These are phyloP conservation scores for Myxozyma geophila DNA, from an alignment of 805 yeast species.

Conservation along the genomic window DNA sequence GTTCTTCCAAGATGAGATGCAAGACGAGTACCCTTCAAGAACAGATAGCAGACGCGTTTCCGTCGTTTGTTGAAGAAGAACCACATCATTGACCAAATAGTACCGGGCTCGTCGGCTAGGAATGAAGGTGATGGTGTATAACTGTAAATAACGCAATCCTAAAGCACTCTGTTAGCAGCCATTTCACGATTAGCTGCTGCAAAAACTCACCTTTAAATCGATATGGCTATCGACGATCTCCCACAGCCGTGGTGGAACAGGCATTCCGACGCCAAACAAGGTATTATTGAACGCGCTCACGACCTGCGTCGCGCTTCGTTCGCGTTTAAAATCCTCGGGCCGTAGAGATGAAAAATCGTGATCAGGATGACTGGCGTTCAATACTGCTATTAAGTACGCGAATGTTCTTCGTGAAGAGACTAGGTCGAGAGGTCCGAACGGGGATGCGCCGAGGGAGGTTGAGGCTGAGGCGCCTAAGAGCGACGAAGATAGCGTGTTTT, in stretches of 20 bases:
- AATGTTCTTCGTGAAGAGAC: constrained; percentile 86
- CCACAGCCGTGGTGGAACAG: constrained; percentile 76
- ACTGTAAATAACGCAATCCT: constrained; percentile 36
- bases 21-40: constrained; percentile 61
- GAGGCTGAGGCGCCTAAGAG: constrained; percentile 27
- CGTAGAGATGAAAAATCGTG: constrained; percentile 89
- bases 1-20: constrained; percentile 49
- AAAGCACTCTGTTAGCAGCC: neutral
- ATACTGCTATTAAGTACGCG: constrained; percentile 85
- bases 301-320: constrained; percentile 48
- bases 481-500: constrained; percentile 10
- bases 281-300: constrained; percentile 74
- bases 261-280: constrained; percentile 63
- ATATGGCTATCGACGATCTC: constrained; percentile 82
- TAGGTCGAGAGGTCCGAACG: constrained; percentile 90
- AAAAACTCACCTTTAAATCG: constrained; percentile 61
- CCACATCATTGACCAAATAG: constrained; percentile 81
- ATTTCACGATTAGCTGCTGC: neutral
- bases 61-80: constrained; percentile 88
- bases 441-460: constrained; percentile 49
- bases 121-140: constrained; percentile 59
- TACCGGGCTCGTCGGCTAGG: constrained; percentile 65
- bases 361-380: constrained; percentile 93
- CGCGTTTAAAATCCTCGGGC: constrained; percentile 74
- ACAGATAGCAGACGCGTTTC: constrained; percentile 87